Percentiles rank a stretch among this genome's conserved stretches.
phyloP scores from a whole-genome alignment of 768 basidiomycete genomes.

The Paxillus ammoniavirescens region DNA sequence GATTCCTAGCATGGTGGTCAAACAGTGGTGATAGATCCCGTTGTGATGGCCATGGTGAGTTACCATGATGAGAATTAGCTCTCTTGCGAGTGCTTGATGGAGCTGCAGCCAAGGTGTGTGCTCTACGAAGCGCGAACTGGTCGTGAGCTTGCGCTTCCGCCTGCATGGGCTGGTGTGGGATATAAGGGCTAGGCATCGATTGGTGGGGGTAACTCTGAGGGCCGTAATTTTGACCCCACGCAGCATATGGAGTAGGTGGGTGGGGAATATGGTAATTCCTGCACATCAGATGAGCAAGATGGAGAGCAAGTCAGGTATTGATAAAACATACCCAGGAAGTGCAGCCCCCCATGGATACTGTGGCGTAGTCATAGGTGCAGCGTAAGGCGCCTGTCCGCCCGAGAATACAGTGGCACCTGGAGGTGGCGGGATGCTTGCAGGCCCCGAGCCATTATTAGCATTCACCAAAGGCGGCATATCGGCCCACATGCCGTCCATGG shows the following conservation, averaged over 20 bases:
- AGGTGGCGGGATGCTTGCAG: conserved; percentile 24
- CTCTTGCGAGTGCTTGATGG: neutral
- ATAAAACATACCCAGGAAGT: conserved; percentile 12
- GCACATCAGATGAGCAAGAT: neutral
- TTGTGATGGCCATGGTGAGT: conserved; percentile 12
- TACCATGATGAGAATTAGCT: conserved; percentile 4
- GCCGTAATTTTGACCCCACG: neutral
- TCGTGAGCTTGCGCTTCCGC: conserved; percentile 10
- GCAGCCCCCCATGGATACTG: conserved; percentile 17
- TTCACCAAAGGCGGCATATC: conserved; percentile 31
- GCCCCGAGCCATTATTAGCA: conserved; percentile 3
- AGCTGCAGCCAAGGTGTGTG: conserved; percentile 2
- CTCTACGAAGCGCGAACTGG: conserved; percentile 5
- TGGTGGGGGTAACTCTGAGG: conserved; percentile 11
- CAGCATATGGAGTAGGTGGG: too few relatives aligned
- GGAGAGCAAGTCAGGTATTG: neutral
- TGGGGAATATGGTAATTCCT: too few relatives aligned
- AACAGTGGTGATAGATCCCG: conserved; percentile 20
- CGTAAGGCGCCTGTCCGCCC: conserved; percentile 11
- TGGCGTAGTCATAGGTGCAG: conserved; percentile 2
- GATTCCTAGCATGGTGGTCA: conserved; percentile 17
- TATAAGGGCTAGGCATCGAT: conserved; percentile 30
- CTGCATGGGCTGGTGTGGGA: conserved; percentile 21
- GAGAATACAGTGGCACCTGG: conserved; percentile 15
- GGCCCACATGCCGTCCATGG: conserved; percentile 11